Conservation (phyloP, 2,329 filamentous ascomycete genomes). For the Bertia moriformis region DNA sequence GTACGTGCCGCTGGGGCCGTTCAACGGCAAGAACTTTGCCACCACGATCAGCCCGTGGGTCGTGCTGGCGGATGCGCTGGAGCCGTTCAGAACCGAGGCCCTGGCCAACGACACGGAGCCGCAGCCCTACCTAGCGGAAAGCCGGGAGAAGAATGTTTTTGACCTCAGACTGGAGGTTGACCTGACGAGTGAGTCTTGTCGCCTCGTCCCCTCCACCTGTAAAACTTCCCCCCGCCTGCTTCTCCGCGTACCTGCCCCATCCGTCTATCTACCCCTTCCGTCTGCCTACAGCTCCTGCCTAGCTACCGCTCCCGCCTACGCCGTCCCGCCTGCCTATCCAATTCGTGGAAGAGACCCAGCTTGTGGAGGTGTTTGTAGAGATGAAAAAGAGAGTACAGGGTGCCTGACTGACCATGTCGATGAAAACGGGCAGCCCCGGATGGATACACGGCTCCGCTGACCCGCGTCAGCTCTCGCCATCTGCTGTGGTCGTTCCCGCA, state of each 20-base stretch:
- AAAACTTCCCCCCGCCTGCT: no score
- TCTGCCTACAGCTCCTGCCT: no score
- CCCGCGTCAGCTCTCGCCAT: conserved; percentile 45
- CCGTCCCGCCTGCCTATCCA: no score
- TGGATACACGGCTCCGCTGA: conserved; percentile 39
- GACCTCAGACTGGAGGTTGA: conserved; percentile 59
- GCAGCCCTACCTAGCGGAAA: conserved; percentile 40
- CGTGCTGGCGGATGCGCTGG: conserved; percentile 61
- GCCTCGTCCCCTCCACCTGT: background rate
- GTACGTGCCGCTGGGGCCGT: conserved; percentile 68
- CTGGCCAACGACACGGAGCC: conserved; percentile 5
- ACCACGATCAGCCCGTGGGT: conserved; percentile 70
- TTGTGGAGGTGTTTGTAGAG: background rate
- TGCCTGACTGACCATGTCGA: no score
- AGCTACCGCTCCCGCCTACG: no score
- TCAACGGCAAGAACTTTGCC: conserved; percentile 73
- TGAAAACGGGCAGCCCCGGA: conserved; percentile 18
- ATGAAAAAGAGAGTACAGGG: conserved; percentile 2
- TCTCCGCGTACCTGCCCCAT: no score
- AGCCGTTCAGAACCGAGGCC: conserved; percentile 15
- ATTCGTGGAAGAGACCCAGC: no score
- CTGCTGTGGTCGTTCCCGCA: conserved; percentile 73
- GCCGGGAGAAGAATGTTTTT: conserved; percentile 40
- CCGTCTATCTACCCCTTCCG: no score
- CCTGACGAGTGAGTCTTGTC: conserved; percentile 40